These are phyloP conservation scores for Zizania palustris DNA, from an alignment of 202 grass and related monocot species.

Conservation along the genomic window DNA sequence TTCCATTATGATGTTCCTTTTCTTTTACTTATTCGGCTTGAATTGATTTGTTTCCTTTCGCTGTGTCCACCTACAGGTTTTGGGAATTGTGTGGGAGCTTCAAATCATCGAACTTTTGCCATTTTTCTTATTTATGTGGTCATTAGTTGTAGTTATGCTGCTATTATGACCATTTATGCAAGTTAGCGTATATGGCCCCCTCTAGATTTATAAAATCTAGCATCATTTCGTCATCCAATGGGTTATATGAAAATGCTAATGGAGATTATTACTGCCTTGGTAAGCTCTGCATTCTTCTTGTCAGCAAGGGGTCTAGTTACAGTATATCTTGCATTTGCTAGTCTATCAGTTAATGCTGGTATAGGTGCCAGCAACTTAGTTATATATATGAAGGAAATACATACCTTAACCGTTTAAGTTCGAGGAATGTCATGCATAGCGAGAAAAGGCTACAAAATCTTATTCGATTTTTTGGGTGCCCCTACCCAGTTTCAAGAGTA, in stretches of 20 bases:
- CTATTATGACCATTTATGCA: constrained; percentile 67
- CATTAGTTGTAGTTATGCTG: constrained; percentile 75
- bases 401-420: constrained; percentile 71
- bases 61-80: constrained; percentile 73
- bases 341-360: constrained; percentile 79
- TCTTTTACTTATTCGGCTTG: constrained; percentile 26
- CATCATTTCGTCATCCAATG: constrained; percentile 42
- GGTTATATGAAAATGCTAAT: constrained; percentile 49
- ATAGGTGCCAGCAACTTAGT: constrained; percentile 82
- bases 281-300: constrained; percentile 66
- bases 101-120: constrained; percentile 79
- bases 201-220: constrained; percentile 51
- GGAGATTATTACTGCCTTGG: constrained; percentile 53
- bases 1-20: not conserved
- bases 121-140: constrained; percentile 87
- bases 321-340: constrained; percentile 86
- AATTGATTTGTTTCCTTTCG: constrained; percentile 26
- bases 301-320: constrained; percentile 88
- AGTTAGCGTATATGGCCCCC: constrained; percentile 79
- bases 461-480: constrained; percentile 83
- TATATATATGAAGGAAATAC: constrained; percentile 91
- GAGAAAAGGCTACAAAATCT: constrained; percentile 77
- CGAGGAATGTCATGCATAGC: constrained; percentile 51
- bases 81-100: constrained; percentile 87
- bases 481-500: constrained; percentile 62